Percentiles rank a stretch among this genome's conserved stretches.
These are phyloP conservation scores for Rhizopus arrhizus DNA, from an alignment of 371 early-diverging fungal species.

Conservation along the genomic window DNA sequence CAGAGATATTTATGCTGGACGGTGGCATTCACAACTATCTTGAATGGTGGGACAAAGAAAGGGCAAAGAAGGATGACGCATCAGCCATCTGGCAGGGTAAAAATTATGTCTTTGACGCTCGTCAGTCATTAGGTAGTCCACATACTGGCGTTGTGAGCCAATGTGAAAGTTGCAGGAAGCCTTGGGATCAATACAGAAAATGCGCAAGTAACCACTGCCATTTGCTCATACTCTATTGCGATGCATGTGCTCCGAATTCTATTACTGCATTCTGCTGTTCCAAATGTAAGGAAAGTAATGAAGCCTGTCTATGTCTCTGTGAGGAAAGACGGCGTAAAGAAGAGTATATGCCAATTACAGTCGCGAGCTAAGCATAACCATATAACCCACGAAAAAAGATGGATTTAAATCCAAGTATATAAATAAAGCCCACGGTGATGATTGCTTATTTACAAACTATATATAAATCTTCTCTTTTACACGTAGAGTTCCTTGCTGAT, in stretches of 20 bases:
- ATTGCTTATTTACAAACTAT: too few relatives aligned
- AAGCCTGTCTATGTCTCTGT: slow-evolving; percentile 37
- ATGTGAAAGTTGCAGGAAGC: slow-evolving; percentile 38
- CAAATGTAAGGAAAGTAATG: slow-evolving; percentile 27
- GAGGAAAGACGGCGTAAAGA: slow-evolving; percentile 36
- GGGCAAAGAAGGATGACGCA: slow-evolving; percentile 18
- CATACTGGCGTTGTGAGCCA: slow-evolving; percentile 17
- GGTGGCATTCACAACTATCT: slow-evolving; percentile 79
- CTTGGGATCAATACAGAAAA: slow-evolving; percentile 51
- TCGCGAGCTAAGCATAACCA: not conserved
- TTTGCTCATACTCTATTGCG: slow-evolving; percentile 43
- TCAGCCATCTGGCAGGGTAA: slow-evolving; percentile 60
- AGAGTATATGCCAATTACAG: slow-evolving; percentile 31
- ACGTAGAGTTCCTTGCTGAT: too few relatives aligned
- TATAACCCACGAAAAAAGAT: not conserved
- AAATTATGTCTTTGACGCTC: slow-evolving; percentile 78
- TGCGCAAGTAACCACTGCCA: slow-evolving; percentile 39
- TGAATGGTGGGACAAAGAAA: slow-evolving; percentile 60
- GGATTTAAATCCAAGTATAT: too few relatives aligned
- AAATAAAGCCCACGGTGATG: too few relatives aligned
- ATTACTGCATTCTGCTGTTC: slow-evolving; percentile 32
- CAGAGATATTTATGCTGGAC: slow-evolving; percentile 66
- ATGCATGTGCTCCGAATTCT: slow-evolving; percentile 13
- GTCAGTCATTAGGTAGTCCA: slow-evolving; percentile 49
- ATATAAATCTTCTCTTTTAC: too few relatives aligned